phyloP scores from a whole-genome alignment of 2,329 filamentous ascomycete species.

The Chaetomiaceae sp. region DNA sequence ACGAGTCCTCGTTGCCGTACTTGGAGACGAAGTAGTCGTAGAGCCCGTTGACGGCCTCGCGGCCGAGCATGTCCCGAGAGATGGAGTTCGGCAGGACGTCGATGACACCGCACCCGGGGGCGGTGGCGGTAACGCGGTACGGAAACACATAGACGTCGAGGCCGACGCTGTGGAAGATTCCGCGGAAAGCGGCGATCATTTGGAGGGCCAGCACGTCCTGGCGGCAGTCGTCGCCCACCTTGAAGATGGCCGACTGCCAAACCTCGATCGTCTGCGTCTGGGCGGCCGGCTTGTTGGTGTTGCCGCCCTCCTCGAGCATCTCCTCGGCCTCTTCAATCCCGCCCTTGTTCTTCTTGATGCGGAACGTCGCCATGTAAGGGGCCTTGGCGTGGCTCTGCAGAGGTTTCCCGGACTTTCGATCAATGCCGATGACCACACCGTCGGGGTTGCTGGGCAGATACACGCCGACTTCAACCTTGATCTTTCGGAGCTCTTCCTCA shows the following conservation, averaged over 20 bases:
- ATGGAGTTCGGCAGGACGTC: slow-evolving; percentile 97
- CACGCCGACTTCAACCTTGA: slow-evolving; percentile 93
- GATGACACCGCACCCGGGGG: slow-evolving; percentile 95
- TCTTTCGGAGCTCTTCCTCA: slow-evolving; percentile 94
- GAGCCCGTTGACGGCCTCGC: slow-evolving; percentile 94
- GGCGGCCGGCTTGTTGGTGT: slow-evolving; percentile 32
- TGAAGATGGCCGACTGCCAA: slow-evolving; percentile 99
- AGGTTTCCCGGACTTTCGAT: slow-evolving; percentile 95
- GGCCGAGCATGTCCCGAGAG: slow-evolving; percentile 95
- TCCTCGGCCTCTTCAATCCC: slow-evolving; percentile 49
- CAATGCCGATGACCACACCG: slow-evolving; percentile 94
- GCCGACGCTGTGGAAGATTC: slow-evolving; percentile 92
- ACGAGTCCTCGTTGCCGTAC: slow-evolving; percentile 93
- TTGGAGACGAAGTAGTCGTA: slow-evolving; percentile 98
- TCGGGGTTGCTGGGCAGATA: slow-evolving; percentile 97
- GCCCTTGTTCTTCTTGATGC: slow-evolving; percentile 75
- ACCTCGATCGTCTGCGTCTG: slow-evolving; percentile 69
- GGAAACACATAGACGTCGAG: slow-evolving; percentile 96
- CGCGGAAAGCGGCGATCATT: slow-evolving; percentile 96
- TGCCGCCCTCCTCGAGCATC: slow-evolving; percentile 45
- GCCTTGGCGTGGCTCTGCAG: slow-evolving; percentile 97
- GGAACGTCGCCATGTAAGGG: slow-evolving; percentile 98
- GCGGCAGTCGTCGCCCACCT: slow-evolving; percentile 96
- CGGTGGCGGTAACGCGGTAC: slow-evolving; percentile 94
- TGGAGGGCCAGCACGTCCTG: slow-evolving; percentile 95